These are phyloP conservation scores for Globisporangium irregulare DNA, from an alignment of 352 stramenopile species.

Conservation along the genomic window DNA sequence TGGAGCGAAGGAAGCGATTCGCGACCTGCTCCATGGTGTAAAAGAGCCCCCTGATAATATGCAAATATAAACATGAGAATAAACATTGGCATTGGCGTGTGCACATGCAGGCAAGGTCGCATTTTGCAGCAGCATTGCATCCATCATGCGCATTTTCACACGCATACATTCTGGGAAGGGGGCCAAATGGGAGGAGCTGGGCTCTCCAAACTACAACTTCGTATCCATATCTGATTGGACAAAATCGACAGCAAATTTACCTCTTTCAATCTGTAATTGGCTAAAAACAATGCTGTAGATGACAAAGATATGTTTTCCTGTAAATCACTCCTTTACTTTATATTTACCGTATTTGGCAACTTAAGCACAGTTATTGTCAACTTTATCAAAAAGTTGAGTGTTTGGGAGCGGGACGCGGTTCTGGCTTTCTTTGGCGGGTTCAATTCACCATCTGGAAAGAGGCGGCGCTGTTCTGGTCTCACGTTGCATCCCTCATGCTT, in stretches of 20 bases:
- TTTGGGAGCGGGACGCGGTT: background rate
- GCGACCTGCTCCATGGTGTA: background rate
- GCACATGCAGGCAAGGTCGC: background rate
- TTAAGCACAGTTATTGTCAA: background rate
- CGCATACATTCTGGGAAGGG: background rate
- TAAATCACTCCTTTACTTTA: background rate
- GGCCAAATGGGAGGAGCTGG: constrained; percentile 6
- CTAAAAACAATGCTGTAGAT: background rate
- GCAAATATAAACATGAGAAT: background rate
- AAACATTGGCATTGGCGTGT: constrained; percentile 2
- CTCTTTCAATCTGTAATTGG: background rate
- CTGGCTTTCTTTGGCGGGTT: constrained; percentile 6
- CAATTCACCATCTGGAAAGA: background rate
- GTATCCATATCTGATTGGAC: background rate
- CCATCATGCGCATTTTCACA: constrained; percentile 5
- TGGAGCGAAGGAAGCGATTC: constrained; percentile 5
- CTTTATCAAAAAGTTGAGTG: background rate
- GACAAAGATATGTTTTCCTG: background rate
- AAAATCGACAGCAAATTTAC: background rate
- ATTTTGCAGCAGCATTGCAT: background rate
- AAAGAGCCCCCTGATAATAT: background rate
- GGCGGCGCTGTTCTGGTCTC: background rate
- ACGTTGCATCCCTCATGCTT: background rate
- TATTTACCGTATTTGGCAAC: background rate
- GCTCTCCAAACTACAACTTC: constrained; percentile 1